Percentiles rank a stretch among this genome's conserved stretches.
Conservation (phyloP, 1,284 basidiomycete species). For the Pterulicium gracile region DNA sequence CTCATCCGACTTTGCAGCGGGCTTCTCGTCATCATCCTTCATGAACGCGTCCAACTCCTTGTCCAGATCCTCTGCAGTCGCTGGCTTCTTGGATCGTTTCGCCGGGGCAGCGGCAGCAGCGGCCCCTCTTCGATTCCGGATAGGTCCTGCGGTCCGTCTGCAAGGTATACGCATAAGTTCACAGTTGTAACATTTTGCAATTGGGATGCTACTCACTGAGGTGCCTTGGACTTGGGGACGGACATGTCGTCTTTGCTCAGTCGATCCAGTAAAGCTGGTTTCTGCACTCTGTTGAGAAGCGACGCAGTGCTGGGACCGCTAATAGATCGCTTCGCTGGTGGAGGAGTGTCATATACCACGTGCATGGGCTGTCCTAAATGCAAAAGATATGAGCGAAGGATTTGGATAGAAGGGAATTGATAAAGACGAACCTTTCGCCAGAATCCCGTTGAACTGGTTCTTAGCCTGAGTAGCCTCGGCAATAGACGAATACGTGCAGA, state of each 20-base stretch:
- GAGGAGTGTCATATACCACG: constrained; percentile 51
- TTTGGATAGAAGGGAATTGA: not conserved
- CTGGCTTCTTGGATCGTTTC: constrained; percentile 36
- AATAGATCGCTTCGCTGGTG: constrained; percentile 27
- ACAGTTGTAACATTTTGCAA: constrained; percentile 8
- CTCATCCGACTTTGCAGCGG: constrained; percentile 13
- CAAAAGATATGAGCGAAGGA: constrained; percentile 2
- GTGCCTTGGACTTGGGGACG: constrained; percentile 15
- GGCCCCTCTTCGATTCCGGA: constrained; percentile 22
- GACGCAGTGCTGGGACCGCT: constrained; percentile 36
- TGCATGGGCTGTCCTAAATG: constrained; percentile 70
- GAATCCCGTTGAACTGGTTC: constrained; percentile 80
- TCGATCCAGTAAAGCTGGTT: constrained; percentile 48
- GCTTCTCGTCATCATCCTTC: constrained; percentile 35
- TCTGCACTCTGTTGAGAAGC: constrained; percentile 55
- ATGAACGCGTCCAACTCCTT: constrained; percentile 89
- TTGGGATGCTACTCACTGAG: too few relatives aligned
- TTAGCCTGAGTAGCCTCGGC: constrained; percentile 79
- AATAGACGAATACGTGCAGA: constrained; percentile 71
- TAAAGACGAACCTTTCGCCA: constrained; percentile 69
- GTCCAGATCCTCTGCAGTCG: constrained; percentile 81
- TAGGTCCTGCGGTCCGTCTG: constrained; percentile 26
- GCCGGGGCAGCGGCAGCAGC: constrained; percentile 17
- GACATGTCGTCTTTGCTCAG: constrained; percentile 34
- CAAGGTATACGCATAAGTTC: constrained; percentile 14